Evolutionary conservation across 2,329 filamentous ascomycete species (phyloP).

Genomic region (Hirsutella minnesotensis): DNA sequence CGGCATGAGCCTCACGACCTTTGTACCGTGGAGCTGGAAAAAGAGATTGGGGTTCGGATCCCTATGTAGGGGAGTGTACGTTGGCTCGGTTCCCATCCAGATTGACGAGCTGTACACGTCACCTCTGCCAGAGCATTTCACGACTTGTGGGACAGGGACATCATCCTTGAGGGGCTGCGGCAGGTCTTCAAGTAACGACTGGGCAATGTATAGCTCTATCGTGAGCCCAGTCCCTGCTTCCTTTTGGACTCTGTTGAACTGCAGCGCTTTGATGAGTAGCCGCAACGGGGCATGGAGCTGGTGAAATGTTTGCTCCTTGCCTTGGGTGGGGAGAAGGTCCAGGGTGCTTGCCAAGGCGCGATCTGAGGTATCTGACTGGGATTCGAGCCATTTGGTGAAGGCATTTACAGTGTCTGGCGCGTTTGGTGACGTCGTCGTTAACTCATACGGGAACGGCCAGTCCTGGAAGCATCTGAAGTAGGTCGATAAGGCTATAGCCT

Average conservation of each 20-base stretch:
- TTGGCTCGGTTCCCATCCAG: slow-evolving; percentile 80
- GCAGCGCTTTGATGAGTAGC: slow-evolving; percentile 48
- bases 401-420: slow-evolving; percentile 7
- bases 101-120: slow-evolving; percentile 81
- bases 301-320: slow-evolving; percentile 29
- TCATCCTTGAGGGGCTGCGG: slow-evolving; percentile 51
- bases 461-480: slow-evolving; percentile 19
- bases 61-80: slow-evolving; percentile 79
- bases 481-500: slow-evolving; percentile 8
- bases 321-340: slow-evolving; percentile 13
- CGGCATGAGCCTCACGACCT: slow-evolving; percentile 59
- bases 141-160: slow-evolving; percentile 54
- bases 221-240: slow-evolving; percentile 9
- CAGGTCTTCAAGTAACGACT: slow-evolving; percentile 60
- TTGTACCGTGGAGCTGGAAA: slow-evolving; percentile 64
- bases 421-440: slow-evolving; percentile 14
- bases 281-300: slow-evolving; percentile 49
- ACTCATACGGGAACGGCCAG: slow-evolving; percentile 26
- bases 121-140: slow-evolving; percentile 54
- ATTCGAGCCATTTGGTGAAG: slow-evolving; percentile 17
- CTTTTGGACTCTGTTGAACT: slow-evolving; percentile 28
- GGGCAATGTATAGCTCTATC: slow-evolving; percentile 69
- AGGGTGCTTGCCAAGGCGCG: slow-evolving; percentile 19
- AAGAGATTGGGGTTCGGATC: slow-evolving; percentile 95
- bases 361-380: slow-evolving; percentile 15